Base-by-base conservation (phyloP, 2,329 filamentous ascomycete species). In the Penicillium frequentans region DNA sequence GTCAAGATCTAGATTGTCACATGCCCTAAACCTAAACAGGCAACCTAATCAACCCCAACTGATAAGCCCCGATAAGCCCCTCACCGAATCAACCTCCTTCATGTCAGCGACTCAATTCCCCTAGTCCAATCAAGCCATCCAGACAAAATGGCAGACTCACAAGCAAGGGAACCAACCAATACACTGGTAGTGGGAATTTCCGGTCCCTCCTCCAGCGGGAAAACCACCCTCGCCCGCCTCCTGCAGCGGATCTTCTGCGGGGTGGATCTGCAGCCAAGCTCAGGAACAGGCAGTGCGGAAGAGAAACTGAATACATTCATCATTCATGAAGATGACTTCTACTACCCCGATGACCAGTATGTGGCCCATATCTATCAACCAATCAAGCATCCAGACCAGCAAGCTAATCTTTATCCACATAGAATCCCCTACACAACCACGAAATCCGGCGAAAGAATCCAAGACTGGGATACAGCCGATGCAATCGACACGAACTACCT, bases 311-410 rank as follows among this genome's bases (percentile, higher is more conserved):
- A 64, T 5, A 69, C 75, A 0, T 93, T 92, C 69, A 90, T 98
- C 68, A 82, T 99, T 23, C 95, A 99, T 73, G 87, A 96, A 73
- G 95, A 99, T 78, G 95, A 99, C 75, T 99, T 98, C 73, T 99
- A 96, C 78, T 87, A 86, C 63, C 81, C 90, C 1, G 93, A 98
- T 71, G 77, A 83, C 29, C 83, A 91, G 83, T 90, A 68, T 69
- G 82, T 39, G 14, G 8, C 26, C 75, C 21, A 2, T 3, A 16
- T 13, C 43, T 45, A 26, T 21, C 16, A 24, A 23, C 31, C 31
- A 46, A 19, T 16, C 33, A 7, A 26, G 14, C n/a, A 4, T 8
- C 26, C 7, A 26, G 6, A 26, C 26, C 6, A 26, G 2, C 14
- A 1, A 14, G 31, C 45, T 27, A 29, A n/a, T 26, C 26, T 2